Conservation (phyloP, 306 rosid species). For the Prosopis cineraria region DNA sequence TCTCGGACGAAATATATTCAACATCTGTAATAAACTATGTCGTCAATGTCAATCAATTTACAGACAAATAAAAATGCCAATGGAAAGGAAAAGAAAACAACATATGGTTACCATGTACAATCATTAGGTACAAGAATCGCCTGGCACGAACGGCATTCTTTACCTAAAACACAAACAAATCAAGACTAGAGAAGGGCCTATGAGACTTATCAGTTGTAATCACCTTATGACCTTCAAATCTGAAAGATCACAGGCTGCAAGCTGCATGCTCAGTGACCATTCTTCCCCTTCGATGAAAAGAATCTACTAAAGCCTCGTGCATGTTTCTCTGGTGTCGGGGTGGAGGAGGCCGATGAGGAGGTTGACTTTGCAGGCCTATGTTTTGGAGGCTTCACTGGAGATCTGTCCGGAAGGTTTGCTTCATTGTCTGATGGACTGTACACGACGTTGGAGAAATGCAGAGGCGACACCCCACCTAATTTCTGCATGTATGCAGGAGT, state of each 20-base stretch:
- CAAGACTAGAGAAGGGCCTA: constrained; percentile 41
- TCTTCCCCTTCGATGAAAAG: constrained; percentile 87
- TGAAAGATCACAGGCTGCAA: constrained; percentile 37
- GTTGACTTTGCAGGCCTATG: constrained; percentile 78
- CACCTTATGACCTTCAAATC: constrained; percentile 30
- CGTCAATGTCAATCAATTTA: constrained; percentile 46
- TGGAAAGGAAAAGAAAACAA: constrained; percentile 39
- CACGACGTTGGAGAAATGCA: constrained; percentile 51
- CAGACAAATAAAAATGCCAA: constrained; percentile 35
- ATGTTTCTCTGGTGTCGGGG: constrained; percentile 90
- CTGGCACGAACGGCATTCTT: constrained; percentile 41
- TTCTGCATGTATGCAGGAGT: constrained; percentile 45
- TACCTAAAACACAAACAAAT: constrained; percentile 48
- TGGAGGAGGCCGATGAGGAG: constrained; percentile 71
- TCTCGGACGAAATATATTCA: too few relatives aligned
- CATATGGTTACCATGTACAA: constrained; percentile 77
- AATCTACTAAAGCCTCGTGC: constrained; percentile 86
- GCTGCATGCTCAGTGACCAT: constrained; percentile 58
- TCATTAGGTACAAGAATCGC: constrained; percentile 67
- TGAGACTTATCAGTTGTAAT: constrained; percentile 45
- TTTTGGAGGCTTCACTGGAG: constrained; percentile 59
- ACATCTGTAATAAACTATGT: too few relatives aligned
- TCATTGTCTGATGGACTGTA: constrained; percentile 69
- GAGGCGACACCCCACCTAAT: constrained; percentile 61
- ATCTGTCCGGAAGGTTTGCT: constrained; percentile 49